Conservation (phyloP, 768 basidiomycete genomes). For the Austroboletus eburneus region DNA sequence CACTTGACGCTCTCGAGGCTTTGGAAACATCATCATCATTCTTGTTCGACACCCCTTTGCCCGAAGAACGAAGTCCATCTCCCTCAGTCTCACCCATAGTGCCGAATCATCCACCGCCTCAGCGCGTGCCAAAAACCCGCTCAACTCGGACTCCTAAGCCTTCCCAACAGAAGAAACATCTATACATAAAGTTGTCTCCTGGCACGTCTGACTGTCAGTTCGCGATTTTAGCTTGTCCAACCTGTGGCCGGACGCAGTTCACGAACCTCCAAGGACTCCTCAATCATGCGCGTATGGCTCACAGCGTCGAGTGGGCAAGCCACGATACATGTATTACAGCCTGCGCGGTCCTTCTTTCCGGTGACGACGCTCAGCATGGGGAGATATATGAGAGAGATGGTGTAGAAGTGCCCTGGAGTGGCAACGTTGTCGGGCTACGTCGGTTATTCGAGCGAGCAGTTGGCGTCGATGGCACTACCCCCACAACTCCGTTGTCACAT, state of each 20-base stretch:
- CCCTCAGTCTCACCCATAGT: constrained; percentile 19
- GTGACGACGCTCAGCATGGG: constrained; percentile 31
- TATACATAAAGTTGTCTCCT: constrained; percentile 38
- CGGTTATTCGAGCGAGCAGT: constrained; percentile 50
- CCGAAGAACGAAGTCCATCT: constrained; percentile 22
- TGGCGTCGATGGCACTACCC: constrained; percentile 29
- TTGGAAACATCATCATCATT: constrained; percentile 37
- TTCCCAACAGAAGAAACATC: constrained; percentile 32
- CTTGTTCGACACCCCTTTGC: constrained; percentile 28
- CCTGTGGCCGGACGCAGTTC: constrained; percentile 44
- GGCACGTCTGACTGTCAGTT: constrained; percentile 27
- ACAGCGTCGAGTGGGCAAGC: constrained; percentile 44
- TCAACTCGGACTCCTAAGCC: constrained; percentile 26
- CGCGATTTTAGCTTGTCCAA: constrained; percentile 38
- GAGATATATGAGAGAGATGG: constrained; percentile 38
- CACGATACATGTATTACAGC: constrained; percentile 49
- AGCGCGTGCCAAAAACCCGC: constrained; percentile 24
- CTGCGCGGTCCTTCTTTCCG: constrained; percentile 37
- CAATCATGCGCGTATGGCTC: constrained; percentile 49
- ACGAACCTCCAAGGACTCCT: constrained; percentile 49
- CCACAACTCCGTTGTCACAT: constrained; percentile 5
- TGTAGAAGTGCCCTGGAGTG: constrained; percentile 30
- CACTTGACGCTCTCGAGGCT: constrained; percentile 40
- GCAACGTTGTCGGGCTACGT: constrained; percentile 41
- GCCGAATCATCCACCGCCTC: constrained; percentile 10